A percentile compares a stretch with the other conserved stretches of the same genome.
phyloP scores from a whole-genome alignment of 805 yeast genomes.

The Saccharomyces eubayanus region DNA sequence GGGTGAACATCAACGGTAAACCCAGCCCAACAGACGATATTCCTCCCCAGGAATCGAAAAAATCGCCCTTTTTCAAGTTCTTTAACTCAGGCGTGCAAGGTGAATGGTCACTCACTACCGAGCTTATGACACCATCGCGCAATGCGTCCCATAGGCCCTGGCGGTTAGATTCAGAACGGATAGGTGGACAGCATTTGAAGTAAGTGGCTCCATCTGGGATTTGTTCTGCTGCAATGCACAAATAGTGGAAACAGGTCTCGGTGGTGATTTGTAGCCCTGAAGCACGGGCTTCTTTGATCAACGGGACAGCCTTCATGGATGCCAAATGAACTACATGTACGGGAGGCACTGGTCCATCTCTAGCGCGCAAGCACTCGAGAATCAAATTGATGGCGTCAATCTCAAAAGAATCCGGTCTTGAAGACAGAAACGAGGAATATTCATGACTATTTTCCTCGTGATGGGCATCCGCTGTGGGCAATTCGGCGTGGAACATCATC shows the following conservation, averaged over 20 bases:
- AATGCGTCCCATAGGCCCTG: slow-evolving; percentile 72
- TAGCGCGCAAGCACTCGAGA: slow-evolving; percentile 48
- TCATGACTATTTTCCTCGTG: slow-evolving; percentile 42
- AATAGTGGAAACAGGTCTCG: slow-evolving; percentile 91
- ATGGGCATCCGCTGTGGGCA: slow-evolving; percentile 44
- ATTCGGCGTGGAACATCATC: slow-evolving; percentile 89
- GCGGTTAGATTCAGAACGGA: slow-evolving; percentile 67
- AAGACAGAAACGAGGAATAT: slow-evolving; percentile 66
- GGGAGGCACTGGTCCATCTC: slow-evolving; percentile 44
- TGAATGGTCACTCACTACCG: slow-evolving; percentile 92
- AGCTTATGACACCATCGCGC: slow-evolving; percentile 52
- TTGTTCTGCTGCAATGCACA: slow-evolving; percentile 66
- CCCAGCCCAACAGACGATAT: slow-evolving; percentile 90
- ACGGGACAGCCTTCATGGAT: slow-evolving; percentile 72
- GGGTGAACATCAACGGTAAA: slow-evolving; percentile 70
- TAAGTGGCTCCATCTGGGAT: slow-evolving; percentile 74
- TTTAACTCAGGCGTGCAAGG: slow-evolving; percentile 92
- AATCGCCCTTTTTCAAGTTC: slow-evolving; percentile 74
- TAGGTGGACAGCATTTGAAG: slow-evolving; percentile 94
- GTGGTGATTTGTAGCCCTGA: slow-evolving; percentile 60
- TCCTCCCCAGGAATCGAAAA: slow-evolving; percentile 94
- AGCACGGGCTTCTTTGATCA: slow-evolving; percentile 56
- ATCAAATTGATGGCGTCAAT: slow-evolving; percentile 73
- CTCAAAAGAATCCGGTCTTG: slow-evolving; percentile 85
- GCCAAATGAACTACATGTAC: slow-evolving; percentile 89